Conservation (phyloP, 2,329 filamentous ascomycete genomes). For the Exserohilum rostratum region DNA sequence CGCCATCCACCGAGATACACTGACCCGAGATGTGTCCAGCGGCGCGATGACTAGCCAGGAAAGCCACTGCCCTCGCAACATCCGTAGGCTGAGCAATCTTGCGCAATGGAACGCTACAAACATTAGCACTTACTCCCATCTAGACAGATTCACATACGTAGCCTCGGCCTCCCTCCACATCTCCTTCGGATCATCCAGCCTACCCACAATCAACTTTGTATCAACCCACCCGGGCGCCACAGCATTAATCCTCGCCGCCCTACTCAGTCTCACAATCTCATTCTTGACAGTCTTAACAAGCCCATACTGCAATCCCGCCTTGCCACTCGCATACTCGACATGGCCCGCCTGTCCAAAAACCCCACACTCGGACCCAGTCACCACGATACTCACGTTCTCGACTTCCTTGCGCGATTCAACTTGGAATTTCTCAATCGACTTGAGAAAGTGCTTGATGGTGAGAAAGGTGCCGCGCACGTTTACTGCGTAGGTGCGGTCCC, state of each 20-base stretch:
- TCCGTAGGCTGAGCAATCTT: constrained; percentile 58
- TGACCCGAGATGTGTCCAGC: constrained; percentile 62
- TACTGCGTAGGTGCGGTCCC: constrained; percentile 58
- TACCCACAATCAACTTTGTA: constrained; percentile 55
- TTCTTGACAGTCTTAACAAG: constrained; percentile 61
- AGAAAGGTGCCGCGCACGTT: constrained; percentile 62
- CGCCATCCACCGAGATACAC: constrained; percentile 58
- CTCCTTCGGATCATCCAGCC: constrained; percentile 58
- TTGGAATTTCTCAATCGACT: constrained; percentile 50
- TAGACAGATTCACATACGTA: constrained; percentile 39
- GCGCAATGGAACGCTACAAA: constrained; percentile 48
- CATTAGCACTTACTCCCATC: constrained; percentile 3
- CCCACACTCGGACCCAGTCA: constrained; percentile 60
- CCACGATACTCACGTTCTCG: constrained; percentile 58
- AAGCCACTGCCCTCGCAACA: constrained; percentile 57
- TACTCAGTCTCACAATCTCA: constrained; percentile 60
- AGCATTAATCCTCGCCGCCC: constrained; percentile 59
- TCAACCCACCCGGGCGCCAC: constrained; percentile 59
- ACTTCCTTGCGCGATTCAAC: constrained; percentile 48
- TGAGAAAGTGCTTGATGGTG: constrained; percentile 63
- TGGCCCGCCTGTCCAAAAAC: constrained; percentile 59
- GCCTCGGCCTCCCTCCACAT: constrained; percentile 58
- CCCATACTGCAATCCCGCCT: constrained; percentile 59
- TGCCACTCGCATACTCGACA: constrained; percentile 58
- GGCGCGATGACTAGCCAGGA: constrained; percentile 58